A percentile compares a stretch with the other conserved stretches of the same genome.
Conservation (phyloP, 208 protist species). For the Tritrichomonas musculus region DNA sequence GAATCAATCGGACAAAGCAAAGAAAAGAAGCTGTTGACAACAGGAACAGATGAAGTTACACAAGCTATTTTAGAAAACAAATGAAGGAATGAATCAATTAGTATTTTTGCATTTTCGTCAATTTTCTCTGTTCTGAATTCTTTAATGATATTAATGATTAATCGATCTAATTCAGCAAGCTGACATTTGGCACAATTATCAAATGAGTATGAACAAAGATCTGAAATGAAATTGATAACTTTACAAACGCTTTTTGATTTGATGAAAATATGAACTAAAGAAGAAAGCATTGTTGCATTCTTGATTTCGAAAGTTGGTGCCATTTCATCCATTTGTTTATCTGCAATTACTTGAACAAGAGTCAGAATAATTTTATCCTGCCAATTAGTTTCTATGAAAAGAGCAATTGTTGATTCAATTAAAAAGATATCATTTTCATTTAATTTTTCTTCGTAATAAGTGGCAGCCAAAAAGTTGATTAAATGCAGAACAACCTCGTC, state of each 20-base stretch:
- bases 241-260: neutral
- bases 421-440: too few species aligned
- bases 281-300: neutral
- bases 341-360: neutral
- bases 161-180: neutral
- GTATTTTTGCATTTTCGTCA: too few species aligned
- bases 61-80: too few species aligned
- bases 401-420: too few species aligned
- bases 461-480: too few species aligned
- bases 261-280: neutral
- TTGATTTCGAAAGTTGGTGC: neutral
- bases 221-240: neutral
- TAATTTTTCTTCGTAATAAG: too few species aligned
- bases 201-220: neutral
- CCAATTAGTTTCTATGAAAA: too few species aligned
- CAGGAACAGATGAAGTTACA: too few species aligned
- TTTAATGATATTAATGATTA: neutral
- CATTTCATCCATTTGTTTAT: neutral
- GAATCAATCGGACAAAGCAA: too few species aligned
- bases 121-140: neutral
- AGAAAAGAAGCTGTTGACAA: too few species aligned
- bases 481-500: too few species aligned
- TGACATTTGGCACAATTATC: slow-evolving; percentile 20
- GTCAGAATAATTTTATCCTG: neutral
- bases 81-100: too few species aligned